These are phyloP conservation scores for Pichia exigua DNA, from an alignment of 805 yeast species.

Conservation along the genomic window DNA sequence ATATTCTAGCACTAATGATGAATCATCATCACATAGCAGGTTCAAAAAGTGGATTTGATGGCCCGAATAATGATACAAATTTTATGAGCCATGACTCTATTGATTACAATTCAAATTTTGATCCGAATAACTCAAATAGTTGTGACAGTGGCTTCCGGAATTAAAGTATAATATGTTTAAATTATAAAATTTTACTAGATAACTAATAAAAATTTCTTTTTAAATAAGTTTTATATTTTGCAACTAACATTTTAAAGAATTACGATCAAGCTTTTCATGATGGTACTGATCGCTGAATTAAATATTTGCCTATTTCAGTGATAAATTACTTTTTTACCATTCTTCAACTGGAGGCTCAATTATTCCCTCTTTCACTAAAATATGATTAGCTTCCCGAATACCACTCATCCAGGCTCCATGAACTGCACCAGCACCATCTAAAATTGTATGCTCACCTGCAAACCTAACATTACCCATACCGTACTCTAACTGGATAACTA, in stretches of 20 bases:
- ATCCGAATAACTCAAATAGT: neutral
- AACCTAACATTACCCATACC: constrained; percentile 60
- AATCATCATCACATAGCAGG: neutral
- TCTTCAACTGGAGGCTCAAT: constrained; percentile 33
- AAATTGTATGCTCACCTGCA: constrained; percentile 86
- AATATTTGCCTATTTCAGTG: too few species aligned
- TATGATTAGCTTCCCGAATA: constrained; percentile 22
- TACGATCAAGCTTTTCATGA: too few species aligned
- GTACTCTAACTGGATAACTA: constrained; percentile 51
- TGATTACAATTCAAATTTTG: neutral
- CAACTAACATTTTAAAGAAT: too few species aligned
- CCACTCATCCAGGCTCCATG: constrained; percentile 86
- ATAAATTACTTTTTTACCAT: constrained; percentile 5
- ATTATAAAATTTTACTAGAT: too few species aligned
- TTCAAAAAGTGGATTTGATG: neutral
- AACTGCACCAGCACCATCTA: constrained; percentile 86
- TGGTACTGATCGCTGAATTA: too few species aligned
- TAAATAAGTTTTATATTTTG: too few species aligned
- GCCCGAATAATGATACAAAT: neutral
- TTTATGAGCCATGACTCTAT: neutral
- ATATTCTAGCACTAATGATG: neutral
- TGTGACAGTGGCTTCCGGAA: neutral
- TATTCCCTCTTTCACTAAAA: constrained; percentile 17
- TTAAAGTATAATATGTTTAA: neutral
- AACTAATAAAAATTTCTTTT: too few species aligned